These are phyloP conservation scores for Plasmodium coatneyi DNA, from an alignment of 169 alveolate species.

Conservation along the genomic window DNA sequence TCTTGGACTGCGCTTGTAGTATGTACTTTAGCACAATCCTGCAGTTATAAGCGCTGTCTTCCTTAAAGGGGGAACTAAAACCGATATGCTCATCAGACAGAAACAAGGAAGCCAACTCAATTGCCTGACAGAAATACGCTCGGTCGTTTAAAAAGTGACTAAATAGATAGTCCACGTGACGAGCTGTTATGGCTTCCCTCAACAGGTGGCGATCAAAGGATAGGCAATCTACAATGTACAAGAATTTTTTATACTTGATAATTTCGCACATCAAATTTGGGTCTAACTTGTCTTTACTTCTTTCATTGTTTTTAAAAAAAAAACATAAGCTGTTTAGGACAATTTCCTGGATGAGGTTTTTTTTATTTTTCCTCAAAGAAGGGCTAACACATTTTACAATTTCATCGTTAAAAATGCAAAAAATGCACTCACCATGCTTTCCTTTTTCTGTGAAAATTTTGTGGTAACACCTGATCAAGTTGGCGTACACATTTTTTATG, in stretches of 20 bases:
- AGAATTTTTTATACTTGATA: constrained; percentile 35
- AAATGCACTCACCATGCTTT: constrained; percentile 28
- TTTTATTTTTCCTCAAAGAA: constrained; percentile 39
- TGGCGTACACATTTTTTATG: constrained; percentile 30
- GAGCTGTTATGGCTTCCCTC: constrained; percentile 9
- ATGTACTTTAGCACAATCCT: constrained; percentile 23
- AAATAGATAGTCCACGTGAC: constrained; percentile 40
- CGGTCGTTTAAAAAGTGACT: constrained; percentile 15
- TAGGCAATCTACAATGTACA: constrained; percentile 9
- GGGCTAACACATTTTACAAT: constrained; percentile 55
- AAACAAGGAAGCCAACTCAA: constrained; percentile 42
- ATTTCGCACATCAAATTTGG: constrained; percentile 58
- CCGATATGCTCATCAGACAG: background rate
- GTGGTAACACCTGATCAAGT: constrained; percentile 30
- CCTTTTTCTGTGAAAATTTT: constrained; percentile 21
- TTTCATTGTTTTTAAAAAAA: constrained; percentile 54
- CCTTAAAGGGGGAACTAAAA: constrained; percentile 26
- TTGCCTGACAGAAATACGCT: constrained; percentile 11
- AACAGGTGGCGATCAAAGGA: constrained; percentile 22
- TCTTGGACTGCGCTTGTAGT: constrained; percentile 36
- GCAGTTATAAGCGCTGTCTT: constrained; percentile 18
- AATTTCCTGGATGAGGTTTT: constrained; percentile 50
- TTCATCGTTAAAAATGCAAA: constrained; percentile 49
- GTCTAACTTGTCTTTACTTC: constrained; percentile 14
- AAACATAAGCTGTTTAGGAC: constrained; percentile 56